phyloP scores from a whole-genome alignment of 163 green algal species.

The Scenedesmus sp. region DNA sequence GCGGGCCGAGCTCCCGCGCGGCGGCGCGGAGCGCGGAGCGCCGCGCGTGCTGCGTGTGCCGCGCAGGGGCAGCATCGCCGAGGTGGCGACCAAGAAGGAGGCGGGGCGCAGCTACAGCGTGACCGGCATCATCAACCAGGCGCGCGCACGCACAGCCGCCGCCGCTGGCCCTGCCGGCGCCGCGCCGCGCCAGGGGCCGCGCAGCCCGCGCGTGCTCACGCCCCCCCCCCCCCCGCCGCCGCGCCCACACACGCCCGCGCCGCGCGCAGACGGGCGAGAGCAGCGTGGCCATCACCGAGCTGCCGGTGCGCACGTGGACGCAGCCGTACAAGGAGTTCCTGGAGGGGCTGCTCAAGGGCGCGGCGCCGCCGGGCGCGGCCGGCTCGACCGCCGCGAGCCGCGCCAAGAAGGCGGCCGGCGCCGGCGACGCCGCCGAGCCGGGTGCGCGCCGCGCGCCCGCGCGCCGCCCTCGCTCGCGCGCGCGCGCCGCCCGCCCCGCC shows the following conservation, averaged over 20 bases:
- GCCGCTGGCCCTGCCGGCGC: too few relatives aligned
- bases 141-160: too few relatives aligned
- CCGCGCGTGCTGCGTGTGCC: too few relatives aligned
- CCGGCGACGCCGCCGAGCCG: conserved; percentile 11
- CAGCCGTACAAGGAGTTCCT: conserved; percentile 99
- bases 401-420: conserved; percentile 20
- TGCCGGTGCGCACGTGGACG: conserved; percentile 98
- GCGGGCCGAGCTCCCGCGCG: too few relatives aligned
- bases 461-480: too few relatives aligned
- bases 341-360: conserved; percentile 77
- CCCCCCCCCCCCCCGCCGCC: background rate
- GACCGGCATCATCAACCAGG: conserved; percentile 77
- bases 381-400: background rate
- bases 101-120: conserved; percentile 78
- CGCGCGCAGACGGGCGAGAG: conserved; percentile 68
- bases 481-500: too few relatives aligned
- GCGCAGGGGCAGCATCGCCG: conserved; percentile 68
- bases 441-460: too few relatives aligned
- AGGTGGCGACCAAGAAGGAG: conserved; percentile 68
- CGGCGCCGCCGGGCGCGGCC: background rate
- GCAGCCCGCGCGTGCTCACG: too few relatives aligned
- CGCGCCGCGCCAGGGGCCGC: too few relatives aligned
- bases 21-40: too few relatives aligned
- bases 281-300: conserved; percentile 95
- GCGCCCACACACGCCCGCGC: background rate